Conservation (phyloP, 371 early-diverging fungal genomes). For the Massospora cicadina region DNA sequence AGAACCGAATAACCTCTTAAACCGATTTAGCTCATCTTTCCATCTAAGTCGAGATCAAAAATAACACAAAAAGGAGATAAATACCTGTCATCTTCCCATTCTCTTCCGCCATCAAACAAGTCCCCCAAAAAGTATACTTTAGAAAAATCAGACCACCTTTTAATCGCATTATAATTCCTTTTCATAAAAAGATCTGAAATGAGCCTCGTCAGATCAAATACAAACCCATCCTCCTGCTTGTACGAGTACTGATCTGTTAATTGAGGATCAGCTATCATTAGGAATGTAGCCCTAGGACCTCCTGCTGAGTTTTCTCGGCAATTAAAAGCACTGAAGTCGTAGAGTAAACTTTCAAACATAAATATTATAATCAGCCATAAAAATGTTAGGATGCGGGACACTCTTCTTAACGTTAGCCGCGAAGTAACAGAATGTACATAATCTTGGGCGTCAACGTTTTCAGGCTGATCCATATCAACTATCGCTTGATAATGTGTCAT, state of each 20-base stretch:
- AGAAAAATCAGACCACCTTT: slow-evolving; percentile 29
- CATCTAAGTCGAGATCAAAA: slow-evolving; percentile 5
- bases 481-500: no score
- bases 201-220: slow-evolving; percentile 30
- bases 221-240: slow-evolving; percentile 16
- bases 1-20: slow-evolving; percentile 4
- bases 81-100: slow-evolving; percentile 38
- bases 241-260: slow-evolving; percentile 81
- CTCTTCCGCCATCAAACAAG: slow-evolving; percentile 71
- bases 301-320: no score
- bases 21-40: slow-evolving; percentile 10
- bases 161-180: slow-evolving; percentile 44
- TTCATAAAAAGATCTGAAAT: slow-evolving; percentile 69
- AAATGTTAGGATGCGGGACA: no score
- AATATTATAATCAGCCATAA: no score
- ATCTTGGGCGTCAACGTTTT: no score
- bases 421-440: no score
- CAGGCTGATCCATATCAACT: no score
- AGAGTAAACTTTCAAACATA: no score
- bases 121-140: slow-evolving; percentile 69
- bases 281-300: no score
- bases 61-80: background rate
- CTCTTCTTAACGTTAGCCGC: no score
- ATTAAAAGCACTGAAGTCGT: no score
- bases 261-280: slow-evolving; percentile 77